phyloP scores from a whole-genome alignment of 805 yeast species.

The Ogataea thermomethanolica region DNA sequence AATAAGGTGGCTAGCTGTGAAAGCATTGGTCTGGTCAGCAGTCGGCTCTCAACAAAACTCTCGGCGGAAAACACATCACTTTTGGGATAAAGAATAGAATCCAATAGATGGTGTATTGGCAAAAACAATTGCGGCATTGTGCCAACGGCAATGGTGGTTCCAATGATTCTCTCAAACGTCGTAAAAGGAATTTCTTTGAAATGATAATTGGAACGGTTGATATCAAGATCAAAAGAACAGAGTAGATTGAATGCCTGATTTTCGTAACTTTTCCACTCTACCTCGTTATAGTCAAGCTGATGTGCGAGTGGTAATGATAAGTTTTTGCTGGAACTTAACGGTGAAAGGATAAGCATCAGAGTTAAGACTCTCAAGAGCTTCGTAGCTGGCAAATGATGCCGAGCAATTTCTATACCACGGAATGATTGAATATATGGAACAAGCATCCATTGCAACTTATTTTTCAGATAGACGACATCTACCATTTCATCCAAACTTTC shows the following conservation, averaged over 20 bases:
- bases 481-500: constrained; percentile 9
- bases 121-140: constrained; percentile 43
- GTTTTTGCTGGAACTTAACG: constrained; percentile 27
- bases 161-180: constrained; percentile 35
- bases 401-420: constrained; percentile 42
- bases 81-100: constrained; percentile 35
- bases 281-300: constrained; percentile 24
- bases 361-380: constrained; percentile 45
- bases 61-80: constrained; percentile 3
- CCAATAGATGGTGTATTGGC: constrained; percentile 43
- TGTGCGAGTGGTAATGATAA: constrained; percentile 13
- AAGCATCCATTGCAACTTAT: constrained; percentile 29
- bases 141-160: constrained; percentile 14
- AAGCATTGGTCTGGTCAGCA: constrained; percentile 37
- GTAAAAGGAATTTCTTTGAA: constrained; percentile 23
- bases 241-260: constrained; percentile 42
- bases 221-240: constrained; percentile 44
- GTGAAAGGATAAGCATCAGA: constrained; percentile 44
- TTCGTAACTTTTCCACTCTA: constrained; percentile 43
- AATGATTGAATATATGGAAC: constrained; percentile 38
- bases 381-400: constrained; percentile 37
- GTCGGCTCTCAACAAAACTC: constrained; percentile 29
- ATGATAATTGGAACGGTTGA: constrained; percentile 26
- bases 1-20: constrained; percentile 38
- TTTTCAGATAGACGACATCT: constrained; percentile 23